phyloP scores from a whole-genome alignment of 768 basidiomycete genomes.

The Suillus variegatus region DNA sequence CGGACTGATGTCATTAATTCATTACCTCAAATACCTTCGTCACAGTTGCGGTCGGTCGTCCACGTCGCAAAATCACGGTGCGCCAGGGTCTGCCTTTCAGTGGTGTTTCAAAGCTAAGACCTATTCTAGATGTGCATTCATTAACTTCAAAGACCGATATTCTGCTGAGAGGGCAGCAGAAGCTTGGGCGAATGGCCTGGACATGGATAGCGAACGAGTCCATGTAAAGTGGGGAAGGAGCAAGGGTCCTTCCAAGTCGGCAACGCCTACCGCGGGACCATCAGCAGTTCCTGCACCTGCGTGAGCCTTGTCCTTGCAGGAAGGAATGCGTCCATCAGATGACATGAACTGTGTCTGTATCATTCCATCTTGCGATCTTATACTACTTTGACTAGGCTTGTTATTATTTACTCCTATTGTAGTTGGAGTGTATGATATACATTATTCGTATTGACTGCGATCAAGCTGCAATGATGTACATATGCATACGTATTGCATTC shows the following conservation, averaged over 20 bases:
- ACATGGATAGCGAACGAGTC: constrained; percentile 74
- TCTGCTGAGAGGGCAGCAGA: constrained; percentile 89
- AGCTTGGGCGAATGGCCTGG: constrained; percentile 89
- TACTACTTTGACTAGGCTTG: background rate
- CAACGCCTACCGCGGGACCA: constrained; percentile 13
- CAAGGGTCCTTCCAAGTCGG: constrained; percentile 40
- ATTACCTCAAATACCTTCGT: constrained; percentile 60
- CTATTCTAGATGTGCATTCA: constrained; percentile 79
- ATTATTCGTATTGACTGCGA: background rate
- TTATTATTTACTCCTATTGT: background rate
- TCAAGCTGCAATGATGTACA: background rate
- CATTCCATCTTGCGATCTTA: background rate
- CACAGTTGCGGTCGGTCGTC: constrained; percentile 79
- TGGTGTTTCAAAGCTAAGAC: constrained; percentile 2
- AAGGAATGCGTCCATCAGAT: background rate
- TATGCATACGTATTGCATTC: background rate
- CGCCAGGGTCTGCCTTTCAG: constrained; percentile 11
- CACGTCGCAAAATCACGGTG: constrained; percentile 81
- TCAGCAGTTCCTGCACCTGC: constrained; percentile 11
- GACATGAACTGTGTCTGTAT: constrained; percentile 1
- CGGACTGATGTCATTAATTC: constrained; percentile 72
- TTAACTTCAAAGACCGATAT: constrained; percentile 84
- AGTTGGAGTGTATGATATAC: constrained; percentile 1
- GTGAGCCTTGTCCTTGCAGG: constrained; percentile 12
- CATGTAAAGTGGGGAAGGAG: constrained; percentile 90